Evolutionary conservation across 2,329 filamentous ascomycete genomes (phyloP).

Genomic region (Colletotrichum spaethianum): DNA sequence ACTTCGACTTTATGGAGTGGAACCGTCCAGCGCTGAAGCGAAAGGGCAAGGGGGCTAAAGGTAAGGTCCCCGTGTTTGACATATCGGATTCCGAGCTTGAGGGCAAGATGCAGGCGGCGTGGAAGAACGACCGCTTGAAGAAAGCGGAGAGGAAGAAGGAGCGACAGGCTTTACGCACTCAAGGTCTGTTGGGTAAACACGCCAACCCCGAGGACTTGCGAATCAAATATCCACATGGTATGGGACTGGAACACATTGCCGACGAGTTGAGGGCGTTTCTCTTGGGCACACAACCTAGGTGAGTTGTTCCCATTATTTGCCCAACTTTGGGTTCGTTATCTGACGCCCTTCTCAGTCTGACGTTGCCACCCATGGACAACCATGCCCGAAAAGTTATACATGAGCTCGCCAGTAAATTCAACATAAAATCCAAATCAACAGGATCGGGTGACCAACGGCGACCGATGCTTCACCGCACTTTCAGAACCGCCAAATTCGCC

Average conservation of each 20-base stretch:
- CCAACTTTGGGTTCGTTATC: not conserved
- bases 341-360: slow-evolving; percentile 64
- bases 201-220: slow-evolving; percentile 71
- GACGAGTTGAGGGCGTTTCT: slow-evolving; percentile 82
- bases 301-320: not conserved
- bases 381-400: slow-evolving; percentile 84
- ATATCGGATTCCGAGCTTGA: slow-evolving; percentile 79
- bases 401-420: slow-evolving; percentile 80
- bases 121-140: slow-evolving; percentile 77
- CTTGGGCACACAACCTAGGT: slow-evolving; percentile 57
- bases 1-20: slow-evolving; percentile 90
- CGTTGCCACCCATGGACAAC: slow-evolving; percentile 88
- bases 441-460: slow-evolving; percentile 82
- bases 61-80: slow-evolving; percentile 65
- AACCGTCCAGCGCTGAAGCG: slow-evolving; percentile 75
- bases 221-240: slow-evolving; percentile 80
- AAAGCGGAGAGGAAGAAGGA: slow-evolving; percentile 80
- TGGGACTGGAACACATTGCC: slow-evolving; percentile 79
- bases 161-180: slow-evolving; percentile 76
- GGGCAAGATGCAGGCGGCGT: slow-evolving; percentile 69
- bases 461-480: slow-evolving; percentile 83
- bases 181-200: slow-evolving; percentile 75
- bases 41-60: slow-evolving; percentile 73
- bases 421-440: slow-evolving; percentile 86
- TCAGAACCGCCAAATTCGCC: slow-evolving; percentile 73